Percentiles rank a stretch among this genome's conserved stretches.
Evolutionary conservation across 2,329 filamentous ascomycete genomes (phyloP).

Genomic region (Chaetomium strumarium): DNA sequence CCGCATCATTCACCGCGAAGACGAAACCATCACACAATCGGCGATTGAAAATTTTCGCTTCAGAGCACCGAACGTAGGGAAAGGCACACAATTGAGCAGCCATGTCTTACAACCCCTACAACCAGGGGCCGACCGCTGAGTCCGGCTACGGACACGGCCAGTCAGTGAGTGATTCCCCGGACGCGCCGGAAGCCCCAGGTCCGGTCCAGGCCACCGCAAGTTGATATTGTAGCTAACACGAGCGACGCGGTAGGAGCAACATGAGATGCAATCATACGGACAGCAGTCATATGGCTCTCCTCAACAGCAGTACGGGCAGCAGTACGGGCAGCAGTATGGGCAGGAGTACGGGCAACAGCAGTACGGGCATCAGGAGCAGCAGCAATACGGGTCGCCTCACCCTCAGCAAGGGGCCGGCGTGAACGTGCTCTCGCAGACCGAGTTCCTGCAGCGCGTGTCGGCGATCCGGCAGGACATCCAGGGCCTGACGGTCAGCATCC

Average conservation of each 20-base stretch:
- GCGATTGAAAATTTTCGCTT: not conserved
- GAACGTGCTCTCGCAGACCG: constrained; percentile 51
- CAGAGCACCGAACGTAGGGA: not conserved
- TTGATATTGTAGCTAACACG: constrained; percentile 7
- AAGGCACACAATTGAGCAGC: constrained; percentile 9
- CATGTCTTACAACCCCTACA: constrained; percentile 61
- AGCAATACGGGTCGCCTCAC: constrained; percentile 4
- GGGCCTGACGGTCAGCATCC: constrained; percentile 59
- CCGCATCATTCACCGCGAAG: not conserved
- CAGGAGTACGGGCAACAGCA: constrained; percentile 9
- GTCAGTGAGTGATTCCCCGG: constrained; percentile 37
- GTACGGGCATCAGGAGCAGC: constrained; percentile 15
- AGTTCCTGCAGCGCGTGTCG: constrained; percentile 63
- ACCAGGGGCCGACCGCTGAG: constrained; percentile 45
- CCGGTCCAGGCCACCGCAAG: not conserved
- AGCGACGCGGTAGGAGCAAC: constrained; percentile 36
- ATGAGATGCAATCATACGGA: constrained; percentile 51
- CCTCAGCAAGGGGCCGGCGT: constrained; percentile 1
- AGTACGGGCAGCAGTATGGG: constrained; percentile 6
- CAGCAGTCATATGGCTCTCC: constrained; percentile 25
- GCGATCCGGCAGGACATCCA: constrained; percentile 63
- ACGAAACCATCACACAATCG: not conserved
- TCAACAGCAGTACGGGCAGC: constrained; percentile 17
- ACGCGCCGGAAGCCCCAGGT: not conserved
- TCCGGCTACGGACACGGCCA: constrained; percentile 38